These are phyloP conservation scores for Dendrothele bispora DNA, from an alignment of 768 basidiomycete genomes.

Conservation along the genomic window DNA sequence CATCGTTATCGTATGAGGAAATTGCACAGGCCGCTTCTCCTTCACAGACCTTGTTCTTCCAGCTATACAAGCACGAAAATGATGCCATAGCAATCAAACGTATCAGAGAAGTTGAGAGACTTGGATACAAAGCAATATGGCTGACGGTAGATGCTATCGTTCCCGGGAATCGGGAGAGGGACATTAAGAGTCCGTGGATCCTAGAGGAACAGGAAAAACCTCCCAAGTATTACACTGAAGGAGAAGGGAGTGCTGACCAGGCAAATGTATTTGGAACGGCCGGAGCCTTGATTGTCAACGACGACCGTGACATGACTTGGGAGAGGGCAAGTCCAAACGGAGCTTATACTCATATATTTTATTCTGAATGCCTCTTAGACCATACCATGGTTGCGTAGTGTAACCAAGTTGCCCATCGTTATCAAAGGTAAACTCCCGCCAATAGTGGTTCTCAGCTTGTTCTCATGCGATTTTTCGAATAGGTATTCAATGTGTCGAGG, in stretches of 20 bases:
- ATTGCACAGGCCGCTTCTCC: constrained; percentile 62
- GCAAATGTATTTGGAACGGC: constrained; percentile 59
- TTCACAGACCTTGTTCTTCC: constrained; percentile 73
- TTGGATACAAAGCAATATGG: constrained; percentile 88
- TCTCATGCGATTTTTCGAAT: constrained; percentile 76
- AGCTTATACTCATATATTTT: not conserved
- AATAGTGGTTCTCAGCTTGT: too few species aligned
- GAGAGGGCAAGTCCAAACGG: constrained; percentile 38
- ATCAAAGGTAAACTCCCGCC: too few species aligned
- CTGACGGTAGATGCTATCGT: constrained; percentile 91
- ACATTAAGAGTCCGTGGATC: constrained; percentile 60
- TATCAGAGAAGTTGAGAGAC: constrained; percentile 66
- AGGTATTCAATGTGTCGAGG: constrained; percentile 74
- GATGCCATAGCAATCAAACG: constrained; percentile 67
- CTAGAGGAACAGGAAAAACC: constrained; percentile 57
- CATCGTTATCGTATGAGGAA: constrained; percentile 64
- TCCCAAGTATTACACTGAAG: constrained; percentile 22
- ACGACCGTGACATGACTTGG: constrained; percentile 80
- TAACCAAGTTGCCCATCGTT: constrained; percentile 76
- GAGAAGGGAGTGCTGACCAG: constrained; percentile 19
- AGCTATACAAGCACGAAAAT: constrained; percentile 82
- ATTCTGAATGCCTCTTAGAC: constrained; percentile 28
- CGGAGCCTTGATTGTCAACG: constrained; percentile 64
- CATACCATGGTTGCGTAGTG: constrained; percentile 70
- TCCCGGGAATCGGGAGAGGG: constrained; percentile 77